Conservation (phyloP, 1,139 yeast genomes). For the Geotrichum restrictum region DNA sequence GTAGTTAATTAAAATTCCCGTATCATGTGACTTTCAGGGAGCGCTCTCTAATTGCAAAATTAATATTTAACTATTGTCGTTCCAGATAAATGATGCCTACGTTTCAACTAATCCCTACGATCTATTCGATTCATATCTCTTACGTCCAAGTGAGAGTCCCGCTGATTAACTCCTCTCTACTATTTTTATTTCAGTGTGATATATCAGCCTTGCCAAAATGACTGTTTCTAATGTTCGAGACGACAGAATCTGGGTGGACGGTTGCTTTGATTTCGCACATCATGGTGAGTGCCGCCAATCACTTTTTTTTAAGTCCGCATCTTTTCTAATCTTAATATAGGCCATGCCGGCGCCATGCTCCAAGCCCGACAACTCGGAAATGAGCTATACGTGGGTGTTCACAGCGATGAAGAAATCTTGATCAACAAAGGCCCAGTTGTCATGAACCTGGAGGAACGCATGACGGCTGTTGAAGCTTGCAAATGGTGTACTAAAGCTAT, state of each 20-base stretch:
- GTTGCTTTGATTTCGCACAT: constrained; percentile 95
- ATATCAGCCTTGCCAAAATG: background rate
- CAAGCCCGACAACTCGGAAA: constrained; percentile 82
- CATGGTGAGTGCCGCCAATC: constrained; percentile 57
- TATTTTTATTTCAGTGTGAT: background rate
- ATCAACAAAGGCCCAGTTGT: constrained; percentile 90
- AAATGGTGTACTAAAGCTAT: constrained; percentile 80
- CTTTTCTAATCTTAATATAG: constrained; percentile 31
- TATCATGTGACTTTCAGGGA: no score
- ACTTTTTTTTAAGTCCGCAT: background rate
- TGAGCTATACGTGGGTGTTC: constrained; percentile 81
- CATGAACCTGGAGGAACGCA: constrained; percentile 75
- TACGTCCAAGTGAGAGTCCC: background rate
- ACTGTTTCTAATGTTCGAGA: constrained; percentile 14
- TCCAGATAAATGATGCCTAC: background rate
- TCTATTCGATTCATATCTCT: no score
- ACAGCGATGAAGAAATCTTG: constrained; percentile 80
- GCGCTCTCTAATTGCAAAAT: no score
- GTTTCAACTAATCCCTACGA: background rate
- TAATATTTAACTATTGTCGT: no score
- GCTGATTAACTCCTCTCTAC: background rate
- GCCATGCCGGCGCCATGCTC: constrained; percentile 93
- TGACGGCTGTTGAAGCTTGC: constrained; percentile 80
- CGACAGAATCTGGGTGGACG: constrained; percentile 76
- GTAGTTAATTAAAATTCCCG: no score